Conservation (phyloP, 305 asterid genomes). For the Coffea humblotiana region DNA sequence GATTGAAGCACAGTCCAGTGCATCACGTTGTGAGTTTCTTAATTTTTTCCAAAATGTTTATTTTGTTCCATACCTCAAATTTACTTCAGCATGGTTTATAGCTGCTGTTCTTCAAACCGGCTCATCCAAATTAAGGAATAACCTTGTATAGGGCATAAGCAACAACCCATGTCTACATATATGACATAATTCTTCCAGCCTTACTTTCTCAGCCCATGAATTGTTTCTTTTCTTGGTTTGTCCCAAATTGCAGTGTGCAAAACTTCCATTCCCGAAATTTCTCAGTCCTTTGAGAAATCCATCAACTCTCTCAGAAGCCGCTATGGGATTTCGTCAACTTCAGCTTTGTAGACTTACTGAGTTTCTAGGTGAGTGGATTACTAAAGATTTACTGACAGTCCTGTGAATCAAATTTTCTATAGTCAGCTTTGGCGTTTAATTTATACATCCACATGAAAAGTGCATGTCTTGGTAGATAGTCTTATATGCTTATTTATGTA, state of each 20-base stretch:
- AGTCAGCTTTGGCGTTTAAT: background rate
- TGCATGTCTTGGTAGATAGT: background rate
- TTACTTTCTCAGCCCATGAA: background rate
- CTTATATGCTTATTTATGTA: background rate
- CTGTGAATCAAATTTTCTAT: background rate
- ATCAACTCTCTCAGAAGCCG: slow-evolving; percentile 67
- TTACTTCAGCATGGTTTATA: background rate
- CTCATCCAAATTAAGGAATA: background rate
- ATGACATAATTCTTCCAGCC: background rate
- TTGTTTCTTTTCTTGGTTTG: background rate
- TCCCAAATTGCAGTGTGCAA: slow-evolving; percentile 55
- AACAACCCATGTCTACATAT: background rate
- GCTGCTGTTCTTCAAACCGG: background rate
- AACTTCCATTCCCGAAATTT: slow-evolving; percentile 66
- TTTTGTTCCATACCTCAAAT: background rate
- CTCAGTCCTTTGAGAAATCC: slow-evolving; percentile 60
- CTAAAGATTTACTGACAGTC: background rate
- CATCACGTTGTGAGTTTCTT: slow-evolving; percentile 66
- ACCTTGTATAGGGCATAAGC: background rate
- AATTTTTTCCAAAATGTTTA: background rate
- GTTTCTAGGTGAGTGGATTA: slow-evolving; percentile 12
- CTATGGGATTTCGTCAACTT: slow-evolving; percentile 56
- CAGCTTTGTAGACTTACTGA: slow-evolving; percentile 28
- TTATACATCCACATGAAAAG: background rate
- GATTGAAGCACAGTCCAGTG: slow-evolving; percentile 62